Conservation (phyloP, 129 eudicot genomes). For the Saposhnikovia divaricata region DNA sequence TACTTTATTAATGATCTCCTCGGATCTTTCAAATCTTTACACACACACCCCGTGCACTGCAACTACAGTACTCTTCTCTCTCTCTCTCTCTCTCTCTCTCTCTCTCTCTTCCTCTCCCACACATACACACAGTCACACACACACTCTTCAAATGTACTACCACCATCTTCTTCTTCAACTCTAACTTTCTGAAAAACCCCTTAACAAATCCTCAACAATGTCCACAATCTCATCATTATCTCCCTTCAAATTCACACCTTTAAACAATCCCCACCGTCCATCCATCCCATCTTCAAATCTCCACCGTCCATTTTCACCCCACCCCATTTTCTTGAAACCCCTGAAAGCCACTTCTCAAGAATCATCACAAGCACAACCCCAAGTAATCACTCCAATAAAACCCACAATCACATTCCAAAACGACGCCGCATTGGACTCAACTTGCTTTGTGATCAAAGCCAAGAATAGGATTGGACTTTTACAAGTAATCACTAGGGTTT, state of each 20-base stretch:
- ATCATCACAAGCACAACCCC: neutral
- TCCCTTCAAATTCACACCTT: neutral
- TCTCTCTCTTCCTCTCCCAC: neutral
- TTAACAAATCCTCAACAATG: neutral
- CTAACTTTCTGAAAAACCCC: neutral
- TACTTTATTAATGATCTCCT: conserved; percentile 24
- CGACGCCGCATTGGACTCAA: conserved; percentile 22
- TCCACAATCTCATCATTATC: neutral
- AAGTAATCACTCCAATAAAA: neutral
- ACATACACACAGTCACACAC: neutral
- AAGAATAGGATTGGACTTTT: conserved; percentile 28
- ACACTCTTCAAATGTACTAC: neutral
- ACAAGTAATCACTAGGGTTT: conserved; percentile 37
- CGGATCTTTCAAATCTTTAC: conserved; percentile 5
- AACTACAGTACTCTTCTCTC: neutral
- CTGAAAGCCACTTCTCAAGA: conserved; percentile 4
- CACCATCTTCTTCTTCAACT: neutral
- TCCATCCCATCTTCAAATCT: conserved; percentile 3
- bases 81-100: too few species aligned
- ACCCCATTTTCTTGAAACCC: conserved; percentile 1
- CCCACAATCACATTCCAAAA: conserved; percentile 27
- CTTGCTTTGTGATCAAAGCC: conserved; percentile 29
- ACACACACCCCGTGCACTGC: neutral
- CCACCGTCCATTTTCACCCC: conserved; percentile 11
- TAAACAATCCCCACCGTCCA: neutral